These are phyloP conservation scores for Paramecium tetraurelia DNA, from an alignment of 73 alveolate species.

Conservation along the genomic window DNA sequence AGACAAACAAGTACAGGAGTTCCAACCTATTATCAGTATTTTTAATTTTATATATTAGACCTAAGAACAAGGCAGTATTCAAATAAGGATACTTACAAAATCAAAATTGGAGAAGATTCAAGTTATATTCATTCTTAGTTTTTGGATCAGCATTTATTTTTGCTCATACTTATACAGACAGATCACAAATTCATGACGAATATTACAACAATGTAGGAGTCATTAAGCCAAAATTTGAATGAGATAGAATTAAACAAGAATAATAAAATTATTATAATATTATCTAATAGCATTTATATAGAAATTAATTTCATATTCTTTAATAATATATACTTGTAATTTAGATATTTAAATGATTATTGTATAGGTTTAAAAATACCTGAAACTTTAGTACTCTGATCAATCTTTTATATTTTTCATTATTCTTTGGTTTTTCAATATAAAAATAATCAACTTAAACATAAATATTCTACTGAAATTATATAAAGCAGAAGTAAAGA, in stretches of 20 bases:
- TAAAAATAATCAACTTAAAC: too few species aligned
- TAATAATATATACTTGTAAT: too few species aligned
- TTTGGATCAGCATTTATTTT: neutral
- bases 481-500: too few species aligned
- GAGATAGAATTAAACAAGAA: neutral
- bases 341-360: neutral
- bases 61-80: neutral
- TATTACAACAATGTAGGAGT: constrained; percentile 16
- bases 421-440: too few species aligned
- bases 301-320: neutral
- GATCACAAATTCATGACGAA: constrained; percentile 40
- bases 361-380: neutral
- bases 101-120: neutral
- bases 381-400: too few species aligned
- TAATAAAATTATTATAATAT: neutral
- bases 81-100: neutral
- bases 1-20: neutral
- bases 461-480: too few species aligned
- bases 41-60: neutral
- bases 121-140: neutral
- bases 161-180: neutral
- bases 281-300: neutral
- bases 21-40: neutral
- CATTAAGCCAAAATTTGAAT: constrained; percentile 16
- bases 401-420: too few species aligned